These are phyloP conservation scores for Colletotrichum sp. DNA, from an alignment of 2,329 filamentous ascomycete genomes.

Conservation along the genomic window DNA sequence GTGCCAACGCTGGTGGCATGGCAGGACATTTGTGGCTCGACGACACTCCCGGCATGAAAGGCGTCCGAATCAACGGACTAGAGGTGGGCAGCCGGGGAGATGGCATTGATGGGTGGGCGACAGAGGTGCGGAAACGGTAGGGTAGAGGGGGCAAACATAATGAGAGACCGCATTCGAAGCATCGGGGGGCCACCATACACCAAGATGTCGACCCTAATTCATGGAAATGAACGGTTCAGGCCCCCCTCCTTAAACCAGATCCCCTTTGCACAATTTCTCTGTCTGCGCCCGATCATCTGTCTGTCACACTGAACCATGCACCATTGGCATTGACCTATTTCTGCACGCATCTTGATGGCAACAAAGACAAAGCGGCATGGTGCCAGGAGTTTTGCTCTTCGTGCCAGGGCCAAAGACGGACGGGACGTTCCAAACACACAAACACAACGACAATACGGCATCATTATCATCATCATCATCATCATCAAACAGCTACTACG, in stretches of 20 bases:
- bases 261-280: not conserved
- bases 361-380: not conserved
- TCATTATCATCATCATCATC: not conserved
- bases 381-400: conserved; percentile 9
- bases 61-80: conserved; percentile 73
- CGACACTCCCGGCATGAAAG: conserved; percentile 88
- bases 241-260: not conserved
- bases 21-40: conserved; percentile 82
- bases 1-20: conserved; percentile 97
- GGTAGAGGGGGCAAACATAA: conserved; percentile 17
- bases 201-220: conserved; percentile 10
- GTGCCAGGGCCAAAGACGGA: not conserved
- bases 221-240: not conserved
- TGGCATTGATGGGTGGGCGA: conserved; percentile 92
- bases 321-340: not conserved
- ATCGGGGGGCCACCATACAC: conserved; percentile 5
- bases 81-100: conserved; percentile 84
- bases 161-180: not conserved
- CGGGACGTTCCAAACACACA: not conserved
- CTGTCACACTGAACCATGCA: not conserved
- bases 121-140: conserved; percentile 84
- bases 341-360: not conserved
- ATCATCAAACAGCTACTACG: not conserved
- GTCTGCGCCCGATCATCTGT: not conserved
- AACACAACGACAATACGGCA: not conserved